Base-by-base conservation (phyloP, 257 asterid genomes). In the Plantago major region DNA sequence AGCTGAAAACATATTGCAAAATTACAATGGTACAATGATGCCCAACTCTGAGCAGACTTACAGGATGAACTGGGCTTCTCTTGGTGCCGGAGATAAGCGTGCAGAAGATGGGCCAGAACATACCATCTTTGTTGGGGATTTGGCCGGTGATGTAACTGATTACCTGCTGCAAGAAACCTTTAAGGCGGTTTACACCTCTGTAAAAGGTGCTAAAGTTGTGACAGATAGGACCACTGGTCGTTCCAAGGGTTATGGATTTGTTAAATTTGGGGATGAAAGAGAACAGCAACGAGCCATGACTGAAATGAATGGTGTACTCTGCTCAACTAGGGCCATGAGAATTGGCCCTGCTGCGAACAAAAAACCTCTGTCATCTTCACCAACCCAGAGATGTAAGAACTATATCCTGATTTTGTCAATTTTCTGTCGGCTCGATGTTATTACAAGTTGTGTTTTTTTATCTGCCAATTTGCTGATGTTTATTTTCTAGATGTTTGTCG, bases 61-160 rank as follows among this genome's bases (percentile, higher is more conserved):
- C 74, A 73, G 96, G 46, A 54, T 89, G 75, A 89, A 89, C 67
- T 89, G 96, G 96, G 96, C 96, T 51, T 59, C 84, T 66, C 85
- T 78, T 61, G 96, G 96, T 55, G 79, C 85, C 42, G 95, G 95
- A 42, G 95, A 89, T 65, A 82, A 71, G 77, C 88, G 91, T 1
- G 38, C 78, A 15, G 96, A 89, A 63, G 90, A 86, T 71, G 50
- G 87, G n/a, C 82, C 93, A 0, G 96, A 89, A 71, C 70, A 78
- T 61, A 82, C 96, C 15, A 67, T 89, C 56, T 89, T 89, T 74
- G 96, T 89, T 70, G 96, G 96, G 47, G 96, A 89, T 69, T 76
- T 89, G 82, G 88, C 96, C 53, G 95, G 90, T 59, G 96, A 88
- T 54, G 96, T 88, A 42, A 85, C 89, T 0, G 96, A 89, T 74